These are phyloP conservation scores for Phytophthora pistaciae DNA, from an alignment of 352 stramenopile genomes.

Conservation along the genomic window DNA sequence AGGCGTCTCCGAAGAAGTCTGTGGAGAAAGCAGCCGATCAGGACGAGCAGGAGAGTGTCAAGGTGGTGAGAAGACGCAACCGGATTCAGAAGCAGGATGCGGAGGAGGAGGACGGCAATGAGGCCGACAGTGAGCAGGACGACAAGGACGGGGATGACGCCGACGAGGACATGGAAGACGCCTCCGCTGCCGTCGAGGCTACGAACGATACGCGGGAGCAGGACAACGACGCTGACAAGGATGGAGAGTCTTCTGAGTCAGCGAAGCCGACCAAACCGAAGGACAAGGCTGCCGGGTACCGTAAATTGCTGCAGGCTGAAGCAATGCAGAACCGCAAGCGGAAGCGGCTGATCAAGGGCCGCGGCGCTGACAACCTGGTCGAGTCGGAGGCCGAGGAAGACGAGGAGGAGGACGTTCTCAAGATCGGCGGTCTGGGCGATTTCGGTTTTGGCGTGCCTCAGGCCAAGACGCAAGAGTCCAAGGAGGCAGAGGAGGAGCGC, in stretches of 20 bases:
- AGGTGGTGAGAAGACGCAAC: constrained; percentile 49
- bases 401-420: constrained; percentile 84
- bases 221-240: constrained; percentile 10
- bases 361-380: constrained; percentile 61
- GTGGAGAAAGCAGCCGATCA: constrained; percentile 5
- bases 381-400: constrained; percentile 89
- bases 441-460: constrained; percentile 88
- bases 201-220: constrained; percentile 15
- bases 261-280: constrained; percentile 30
- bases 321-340: constrained; percentile 60
- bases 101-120: constrained; percentile 68
- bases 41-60: constrained; percentile 30
- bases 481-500: constrained; percentile 82
- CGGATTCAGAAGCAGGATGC: constrained; percentile 47
- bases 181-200: constrained; percentile 21
- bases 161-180: constrained; percentile 25
- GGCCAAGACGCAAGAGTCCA: constrained; percentile 72
- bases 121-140: constrained; percentile 71
- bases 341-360: constrained; percentile 61
- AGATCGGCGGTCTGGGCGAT: constrained; percentile 84
- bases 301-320: constrained; percentile 71
- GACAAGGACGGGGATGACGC: constrained; percentile 45
- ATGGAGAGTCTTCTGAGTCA: background rate
- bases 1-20: background rate
- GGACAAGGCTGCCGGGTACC: constrained; percentile 77